phyloP scores from a whole-genome alignment of 2,329 filamentous ascomycete genomes.

The Ceratocystis variospora region DNA sequence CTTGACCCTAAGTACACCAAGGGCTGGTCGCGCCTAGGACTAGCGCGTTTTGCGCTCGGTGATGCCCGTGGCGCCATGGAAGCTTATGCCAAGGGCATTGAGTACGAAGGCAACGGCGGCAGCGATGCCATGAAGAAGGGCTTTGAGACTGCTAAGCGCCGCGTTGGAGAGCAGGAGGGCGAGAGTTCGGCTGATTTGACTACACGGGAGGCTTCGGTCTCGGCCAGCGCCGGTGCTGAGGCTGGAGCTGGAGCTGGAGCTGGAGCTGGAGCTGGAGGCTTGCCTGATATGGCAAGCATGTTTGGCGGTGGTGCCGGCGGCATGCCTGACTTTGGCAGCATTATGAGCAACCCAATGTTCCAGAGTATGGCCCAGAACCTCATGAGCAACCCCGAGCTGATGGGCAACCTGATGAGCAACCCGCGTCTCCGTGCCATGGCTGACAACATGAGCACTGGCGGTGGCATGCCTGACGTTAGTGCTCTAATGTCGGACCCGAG shows the following conservation, averaged over 20 bases:
- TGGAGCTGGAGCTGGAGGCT: slow-evolving; percentile 35
- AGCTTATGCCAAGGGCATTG: slow-evolving; percentile 84
- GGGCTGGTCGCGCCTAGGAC: slow-evolving; percentile 85
- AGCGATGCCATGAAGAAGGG: slow-evolving; percentile 97
- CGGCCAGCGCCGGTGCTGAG: slow-evolving; percentile 17
- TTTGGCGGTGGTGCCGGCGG: slow-evolving; percentile 58
- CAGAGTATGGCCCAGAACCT: slow-evolving; percentile 91
- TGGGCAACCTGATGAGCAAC: slow-evolving; percentile 89
- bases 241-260: slow-evolving; percentile 26
- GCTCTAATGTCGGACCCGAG: slow-evolving; percentile 82
- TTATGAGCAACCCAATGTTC: slow-evolving; percentile 99
- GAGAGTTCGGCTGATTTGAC: slow-evolving; percentile 28
- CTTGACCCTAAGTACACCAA: slow-evolving; percentile 92
- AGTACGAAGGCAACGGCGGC: slow-evolving; percentile 84
- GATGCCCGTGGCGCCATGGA: slow-evolving; percentile 88
- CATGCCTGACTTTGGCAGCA: slow-evolving; percentile 72
- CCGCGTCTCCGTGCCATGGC: slow-evolving; percentile 80
- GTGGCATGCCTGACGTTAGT: slow-evolving; percentile 74
- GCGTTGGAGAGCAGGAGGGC: slow-evolving; percentile 64
- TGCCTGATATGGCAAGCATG: slow-evolving; percentile 66
- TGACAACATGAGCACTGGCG: slow-evolving; percentile 57
- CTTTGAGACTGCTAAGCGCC: slow-evolving; percentile 79
- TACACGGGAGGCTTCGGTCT: slow-evolving; percentile 23
- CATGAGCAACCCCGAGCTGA: slow-evolving; percentile 91
- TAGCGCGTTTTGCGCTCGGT: slow-evolving; percentile 81